These are phyloP conservation scores for Knoxdaviesia proteae DNA, from an alignment of 2,329 filamentous ascomycete species.

Conservation along the genomic window DNA sequence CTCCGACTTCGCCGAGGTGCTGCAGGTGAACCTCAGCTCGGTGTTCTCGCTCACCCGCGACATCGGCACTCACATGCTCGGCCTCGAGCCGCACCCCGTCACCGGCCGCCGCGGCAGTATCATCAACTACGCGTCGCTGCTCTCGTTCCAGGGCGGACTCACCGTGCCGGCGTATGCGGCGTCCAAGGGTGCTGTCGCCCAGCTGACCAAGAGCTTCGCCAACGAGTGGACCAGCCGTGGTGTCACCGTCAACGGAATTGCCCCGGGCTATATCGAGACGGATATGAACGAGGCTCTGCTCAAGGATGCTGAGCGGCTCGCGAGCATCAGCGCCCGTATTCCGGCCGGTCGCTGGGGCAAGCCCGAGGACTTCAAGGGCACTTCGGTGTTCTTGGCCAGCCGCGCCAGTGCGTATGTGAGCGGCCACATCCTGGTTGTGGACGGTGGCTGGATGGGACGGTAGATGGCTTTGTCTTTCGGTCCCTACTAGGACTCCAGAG, in stretches of 20 bases:
- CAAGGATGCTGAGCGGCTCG: constrained; percentile 45
- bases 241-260: constrained; percentile 71
- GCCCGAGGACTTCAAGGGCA: constrained; percentile 77
- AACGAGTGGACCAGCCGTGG: constrained; percentile 75
- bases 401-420: constrained; percentile 62
- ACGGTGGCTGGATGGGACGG: constrained; percentile 86
- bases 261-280: constrained; percentile 79
- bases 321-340: constrained; percentile 59
- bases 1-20: constrained; percentile 56
- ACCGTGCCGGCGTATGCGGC: constrained; percentile 79
- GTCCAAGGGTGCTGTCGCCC: constrained; percentile 65
- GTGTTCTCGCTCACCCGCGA: constrained; percentile 66
- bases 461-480: constrained; percentile 15
- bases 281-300: constrained; percentile 83
- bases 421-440: constrained; percentile 64
- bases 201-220: constrained; percentile 65
- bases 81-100: constrained; percentile 21
- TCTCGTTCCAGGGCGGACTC: constrained; percentile 71
- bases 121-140: constrained; percentile 67
- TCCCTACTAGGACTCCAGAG: too few species aligned
- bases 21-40: constrained; percentile 70
- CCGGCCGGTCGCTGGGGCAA: constrained; percentile 67
- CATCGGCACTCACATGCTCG: constrained; percentile 59
- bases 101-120: constrained; percentile 45
- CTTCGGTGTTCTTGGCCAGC: constrained; percentile 56